A percentile compares a stretch with the other conserved stretches of the same genome.
phyloP scores from a whole-genome alignment of 768 basidiomycete genomes.

The button mushroom (Agaricus bisporus) region DNA sequence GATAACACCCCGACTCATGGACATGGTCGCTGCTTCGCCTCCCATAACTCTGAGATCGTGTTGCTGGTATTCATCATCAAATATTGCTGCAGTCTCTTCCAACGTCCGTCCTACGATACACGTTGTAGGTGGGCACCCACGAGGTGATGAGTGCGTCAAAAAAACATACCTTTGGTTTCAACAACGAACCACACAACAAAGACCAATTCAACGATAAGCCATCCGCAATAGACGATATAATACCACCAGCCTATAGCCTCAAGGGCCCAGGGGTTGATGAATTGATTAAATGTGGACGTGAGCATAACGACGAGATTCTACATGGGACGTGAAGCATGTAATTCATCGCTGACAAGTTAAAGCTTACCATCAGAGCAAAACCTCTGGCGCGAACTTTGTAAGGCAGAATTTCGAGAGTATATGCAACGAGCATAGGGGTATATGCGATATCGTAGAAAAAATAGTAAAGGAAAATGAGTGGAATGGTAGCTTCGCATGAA shows the following conservation, averaged over 20 bases:
- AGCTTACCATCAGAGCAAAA: slow-evolving; percentile 63
- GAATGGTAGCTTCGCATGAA: slow-evolving; percentile 42
- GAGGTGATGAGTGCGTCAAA: not conserved
- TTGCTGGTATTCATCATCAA: slow-evolving; percentile 53
- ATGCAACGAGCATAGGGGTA: slow-evolving; percentile 60
- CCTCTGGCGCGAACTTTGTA: slow-evolving; percentile 77
- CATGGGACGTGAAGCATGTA: not conserved
- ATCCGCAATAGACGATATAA: slow-evolving; percentile 59
- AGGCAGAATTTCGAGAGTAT: slow-evolving; percentile 75
- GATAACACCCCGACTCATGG: slow-evolving; percentile 23
- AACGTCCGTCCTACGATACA: slow-evolving; percentile 44
- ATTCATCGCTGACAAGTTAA: no score
- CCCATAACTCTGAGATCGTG: slow-evolving; percentile 39
- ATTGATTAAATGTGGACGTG: slow-evolving; percentile 72
- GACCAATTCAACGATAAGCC: slow-evolving; percentile 54
- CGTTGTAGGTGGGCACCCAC: slow-evolving; percentile 3
- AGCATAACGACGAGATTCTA: slow-evolving; percentile 60
- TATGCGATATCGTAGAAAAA: slow-evolving; percentile 66
- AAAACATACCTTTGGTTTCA: slow-evolving; percentile 51
- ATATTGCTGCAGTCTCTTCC: slow-evolving; percentile 69
- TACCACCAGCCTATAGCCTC: slow-evolving; percentile 51
- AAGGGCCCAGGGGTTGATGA: slow-evolving; percentile 74
- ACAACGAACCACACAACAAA: slow-evolving; percentile 52
- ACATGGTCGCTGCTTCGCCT: slow-evolving; percentile 40
- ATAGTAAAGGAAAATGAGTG: slow-evolving; percentile 58